These are phyloP conservation scores for Marchantia polymorpha DNA, from an alignment of 225 moss, liverwort and hornwort species.

Conservation along the genomic window DNA sequence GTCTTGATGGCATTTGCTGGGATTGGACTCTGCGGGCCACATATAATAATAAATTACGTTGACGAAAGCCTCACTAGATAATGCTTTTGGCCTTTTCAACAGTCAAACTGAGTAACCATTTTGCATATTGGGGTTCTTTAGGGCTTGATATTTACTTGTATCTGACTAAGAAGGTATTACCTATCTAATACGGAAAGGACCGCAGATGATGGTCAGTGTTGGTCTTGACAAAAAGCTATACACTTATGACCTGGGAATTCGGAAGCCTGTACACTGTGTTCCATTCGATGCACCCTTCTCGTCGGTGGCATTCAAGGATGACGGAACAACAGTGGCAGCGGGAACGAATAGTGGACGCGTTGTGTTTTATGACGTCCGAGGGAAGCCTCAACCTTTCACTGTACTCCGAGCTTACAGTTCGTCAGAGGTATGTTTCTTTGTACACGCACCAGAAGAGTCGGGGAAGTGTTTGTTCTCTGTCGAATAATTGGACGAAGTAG, in stretches of 20 bases:
- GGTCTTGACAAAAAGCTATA: conserved; percentile 98
- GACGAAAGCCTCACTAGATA: no score
- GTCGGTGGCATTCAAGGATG: conserved; percentile 91
- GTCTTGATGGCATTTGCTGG: neutral
- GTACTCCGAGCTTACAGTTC: conserved; percentile 87
- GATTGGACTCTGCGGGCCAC: neutral
- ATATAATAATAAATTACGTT: no score
- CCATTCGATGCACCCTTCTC: conserved; percentile 97
- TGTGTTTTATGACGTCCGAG: conserved; percentile 96
- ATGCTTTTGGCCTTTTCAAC: neutral
- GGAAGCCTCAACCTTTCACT: conserved; percentile 97
- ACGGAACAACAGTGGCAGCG: conserved; percentile 87
- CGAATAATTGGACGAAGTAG: no score
- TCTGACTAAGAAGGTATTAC: neutral
- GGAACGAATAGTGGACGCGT: conserved; percentile 98
- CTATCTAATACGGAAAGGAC: neutral
- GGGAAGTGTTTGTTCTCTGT: no score
- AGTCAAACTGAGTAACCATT: neutral
- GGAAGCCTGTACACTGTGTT: conserved; percentile 90
- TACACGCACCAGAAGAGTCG: no score
- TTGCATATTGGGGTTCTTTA: neutral
- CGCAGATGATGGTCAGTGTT: conserved; percentile 91
- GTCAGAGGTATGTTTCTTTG: conserved; percentile 61
- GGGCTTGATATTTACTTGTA: neutral
- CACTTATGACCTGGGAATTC: conserved; percentile 81